phyloP scores from a whole-genome alignment of 1,284 basidiomycete species.

The Phellopilus nigrolimitatus region DNA sequence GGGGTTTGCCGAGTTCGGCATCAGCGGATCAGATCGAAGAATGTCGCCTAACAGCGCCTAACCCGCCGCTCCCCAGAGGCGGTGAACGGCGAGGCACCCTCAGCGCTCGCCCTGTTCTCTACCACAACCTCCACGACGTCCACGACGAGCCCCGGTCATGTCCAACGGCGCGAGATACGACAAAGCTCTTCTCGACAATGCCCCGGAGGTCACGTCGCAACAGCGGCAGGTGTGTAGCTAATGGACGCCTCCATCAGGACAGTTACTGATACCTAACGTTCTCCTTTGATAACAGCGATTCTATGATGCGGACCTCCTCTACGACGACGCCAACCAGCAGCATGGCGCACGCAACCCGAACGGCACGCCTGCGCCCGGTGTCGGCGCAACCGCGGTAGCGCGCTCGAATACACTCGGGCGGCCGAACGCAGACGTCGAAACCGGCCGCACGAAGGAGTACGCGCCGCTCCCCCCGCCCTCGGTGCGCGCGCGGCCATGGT shows the following conservation, averaged over 20 bases:
- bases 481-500: conserved; percentile 28
- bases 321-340: conserved; percentile 6
- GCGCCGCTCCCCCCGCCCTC: conserved; percentile 10
- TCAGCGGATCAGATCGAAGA: no score
- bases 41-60: no score
- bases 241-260: neutral
- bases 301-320: conserved; percentile 18
- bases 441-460: conserved; percentile 23
- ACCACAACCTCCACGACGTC: conserved; percentile 11
- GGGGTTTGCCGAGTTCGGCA: no score
- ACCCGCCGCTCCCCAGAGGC: no score
- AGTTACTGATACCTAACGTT: neutral
- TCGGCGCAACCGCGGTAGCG: neutral
- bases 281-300: conserved; percentile 10
- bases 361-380: neutral
- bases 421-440: conserved; percentile 29
- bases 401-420: no score
- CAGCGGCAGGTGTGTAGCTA: conserved; percentile 33
- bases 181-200: conserved; percentile 32
- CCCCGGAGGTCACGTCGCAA: conserved; percentile 33
- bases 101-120: no score
- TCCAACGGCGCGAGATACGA: conserved; percentile 29
- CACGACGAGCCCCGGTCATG: conserved; percentile 7
- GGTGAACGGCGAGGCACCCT: no score
- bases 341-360: neutral